Evolutionary conservation across 805 yeast species (phyloP).

Genomic region (Barnettozyma pratensis): DNA sequence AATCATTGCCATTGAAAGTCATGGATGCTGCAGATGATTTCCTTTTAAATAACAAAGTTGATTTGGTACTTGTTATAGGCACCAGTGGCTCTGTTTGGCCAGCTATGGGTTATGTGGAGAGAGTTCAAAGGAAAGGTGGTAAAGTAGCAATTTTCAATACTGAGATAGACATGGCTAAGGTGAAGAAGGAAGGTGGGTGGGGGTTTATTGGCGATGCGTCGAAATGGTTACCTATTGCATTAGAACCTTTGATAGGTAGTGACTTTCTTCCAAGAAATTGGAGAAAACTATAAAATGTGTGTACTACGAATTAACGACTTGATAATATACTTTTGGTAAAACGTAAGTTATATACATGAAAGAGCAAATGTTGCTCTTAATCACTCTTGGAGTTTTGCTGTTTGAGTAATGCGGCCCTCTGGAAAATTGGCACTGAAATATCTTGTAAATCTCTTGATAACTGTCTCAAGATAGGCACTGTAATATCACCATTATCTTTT

Average conservation of each 20-base stretch:
- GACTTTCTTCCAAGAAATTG: conserved; percentile 25
- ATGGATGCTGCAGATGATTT: conserved; percentile 70
- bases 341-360: too few relatives aligned
- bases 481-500: conserved; percentile 54
- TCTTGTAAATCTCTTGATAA: conserved; percentile 73
- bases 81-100: conserved; percentile 88
- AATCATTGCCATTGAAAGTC: conserved; percentile 60
- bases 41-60: conserved; percentile 48
- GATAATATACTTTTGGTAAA: background rate
- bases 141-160: conserved; percentile 81
- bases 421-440: conserved; percentile 71
- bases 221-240: conserved; percentile 57
- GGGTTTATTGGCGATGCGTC: conserved; percentile 81
- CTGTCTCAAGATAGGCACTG: conserved; percentile 56
- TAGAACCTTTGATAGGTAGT: conserved; percentile 44
- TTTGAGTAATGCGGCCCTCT: conserved; percentile 27
- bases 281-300: conserved; percentile 14
- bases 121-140: conserved; percentile 69
- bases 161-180: conserved; percentile 44
- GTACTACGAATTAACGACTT: background rate
- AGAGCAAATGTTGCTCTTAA: background rate
- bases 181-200: conserved; percentile 48
- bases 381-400: background rate
- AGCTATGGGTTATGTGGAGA: conserved; percentile 84
- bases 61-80: conserved; percentile 76